Evolutionary conservation across 2,329 filamentous ascomycete genomes (phyloP).

Genomic region (Neophaeococcomyces mojaviensis): DNA sequence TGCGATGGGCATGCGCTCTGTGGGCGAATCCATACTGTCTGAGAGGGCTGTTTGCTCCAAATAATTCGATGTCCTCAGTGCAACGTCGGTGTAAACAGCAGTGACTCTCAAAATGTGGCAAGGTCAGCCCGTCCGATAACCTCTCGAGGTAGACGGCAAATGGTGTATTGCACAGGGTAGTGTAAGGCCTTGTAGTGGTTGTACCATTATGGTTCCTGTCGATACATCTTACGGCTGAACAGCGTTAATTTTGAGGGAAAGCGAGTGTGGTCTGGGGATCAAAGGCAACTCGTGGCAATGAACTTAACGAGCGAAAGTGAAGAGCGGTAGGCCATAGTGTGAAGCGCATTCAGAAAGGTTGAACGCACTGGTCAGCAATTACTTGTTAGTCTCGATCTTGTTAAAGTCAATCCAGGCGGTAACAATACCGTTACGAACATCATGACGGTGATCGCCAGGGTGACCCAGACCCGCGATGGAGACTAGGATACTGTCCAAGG

Average conservation of each 20-base stretch:
- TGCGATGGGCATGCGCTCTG: conserved; percentile 23
- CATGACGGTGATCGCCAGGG: conserved; percentile 1
- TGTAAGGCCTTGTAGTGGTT: background rate
- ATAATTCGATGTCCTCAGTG: background rate
- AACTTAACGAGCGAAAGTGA: background rate
- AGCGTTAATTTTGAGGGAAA: background rate
- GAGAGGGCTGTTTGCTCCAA: conserved; percentile 12
- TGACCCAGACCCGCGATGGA: background rate
- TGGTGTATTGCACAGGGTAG: background rate
- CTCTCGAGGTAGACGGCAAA: background rate
- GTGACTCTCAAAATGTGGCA: background rate
- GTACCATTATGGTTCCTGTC: too few species aligned
- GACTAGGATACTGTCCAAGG: background rate
- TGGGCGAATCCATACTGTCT: conserved; percentile 20
- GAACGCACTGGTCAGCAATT: conserved; percentile 4
- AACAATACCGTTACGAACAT: conserved; percentile 4
- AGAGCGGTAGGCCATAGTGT: background rate
- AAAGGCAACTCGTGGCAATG: background rate
- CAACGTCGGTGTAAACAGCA: background rate
- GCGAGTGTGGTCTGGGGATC: background rate
- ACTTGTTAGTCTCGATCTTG: conserved; percentile 10
- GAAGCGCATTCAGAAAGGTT: background rate
- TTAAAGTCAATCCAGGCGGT: conserved; percentile 5
- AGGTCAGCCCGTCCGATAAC: background rate
- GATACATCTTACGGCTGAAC: too few species aligned